phyloP scores from a whole-genome alignment of 129 eudicot genomes.

The Tagetes erecta region DNA sequence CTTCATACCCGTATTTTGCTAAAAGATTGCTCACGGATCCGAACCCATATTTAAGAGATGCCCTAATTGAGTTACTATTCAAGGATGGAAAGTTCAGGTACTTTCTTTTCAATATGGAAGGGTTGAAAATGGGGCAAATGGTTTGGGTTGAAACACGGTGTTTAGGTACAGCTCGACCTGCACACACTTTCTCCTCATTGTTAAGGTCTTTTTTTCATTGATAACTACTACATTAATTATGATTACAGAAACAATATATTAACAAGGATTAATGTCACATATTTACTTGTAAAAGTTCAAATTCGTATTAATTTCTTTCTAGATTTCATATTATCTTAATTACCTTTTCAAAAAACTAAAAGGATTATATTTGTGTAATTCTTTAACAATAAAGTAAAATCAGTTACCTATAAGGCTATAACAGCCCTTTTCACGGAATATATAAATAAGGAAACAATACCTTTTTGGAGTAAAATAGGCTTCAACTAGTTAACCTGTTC shows the following conservation, averaged over 20 bases:
- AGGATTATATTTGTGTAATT: no score
- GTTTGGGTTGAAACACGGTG: not conserved
- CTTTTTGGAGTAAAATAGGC: not conserved
- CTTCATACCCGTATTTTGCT: conserved; percentile 98
- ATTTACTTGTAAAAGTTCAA: not conserved
- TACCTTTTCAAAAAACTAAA: not conserved
- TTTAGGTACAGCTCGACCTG: not conserved
- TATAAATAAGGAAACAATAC: no score
- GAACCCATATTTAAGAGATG: conserved; percentile 93
- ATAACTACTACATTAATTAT: not conserved
- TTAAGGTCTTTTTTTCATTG: not conserved
- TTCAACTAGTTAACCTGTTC: not conserved
- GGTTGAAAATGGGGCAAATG: not conserved
- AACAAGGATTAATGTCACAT: not conserved
- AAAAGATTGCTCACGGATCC: conserved; percentile 95
- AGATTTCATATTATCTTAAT: not conserved
- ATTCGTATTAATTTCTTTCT: not conserved
- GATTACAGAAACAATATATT: conserved; percentile 13
- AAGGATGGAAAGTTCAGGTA: conserved; percentile 89
- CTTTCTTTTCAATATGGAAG: conserved; percentile 5
- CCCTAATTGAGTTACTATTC: conserved; percentile 90
- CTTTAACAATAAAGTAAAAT: no score
- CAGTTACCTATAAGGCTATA: no score
- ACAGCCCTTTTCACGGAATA: no score
- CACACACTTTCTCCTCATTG: not conserved